Conservation (phyloP, 2,329 filamentous ascomycete genomes). For the Cryphonectria parasitica region DNA sequence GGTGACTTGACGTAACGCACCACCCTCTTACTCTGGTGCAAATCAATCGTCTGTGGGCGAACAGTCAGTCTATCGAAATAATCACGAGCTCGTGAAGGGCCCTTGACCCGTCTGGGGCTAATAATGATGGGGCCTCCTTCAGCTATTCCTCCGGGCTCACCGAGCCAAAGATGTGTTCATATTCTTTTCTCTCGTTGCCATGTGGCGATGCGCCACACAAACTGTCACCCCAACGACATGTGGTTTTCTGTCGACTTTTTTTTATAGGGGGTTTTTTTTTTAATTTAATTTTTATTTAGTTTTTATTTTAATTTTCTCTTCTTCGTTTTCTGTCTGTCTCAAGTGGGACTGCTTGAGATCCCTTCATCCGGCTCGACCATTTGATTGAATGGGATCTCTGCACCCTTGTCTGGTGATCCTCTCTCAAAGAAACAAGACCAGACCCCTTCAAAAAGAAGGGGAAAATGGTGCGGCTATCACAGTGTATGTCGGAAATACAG, state of each 20-base stretch:
- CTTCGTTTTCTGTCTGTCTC: not conserved
- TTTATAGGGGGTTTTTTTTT: too few species aligned
- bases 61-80: conserved; percentile 1
- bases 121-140: not conserved
- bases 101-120: conserved; percentile 13
- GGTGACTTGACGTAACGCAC: not conserved
- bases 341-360: not conserved
- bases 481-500: not conserved
- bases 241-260: not conserved
- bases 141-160: conserved; percentile 14
- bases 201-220: not conserved
- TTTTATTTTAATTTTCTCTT: too few species aligned
- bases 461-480: not conserved
- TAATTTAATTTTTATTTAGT: not conserved
- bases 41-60: conserved; percentile 4
- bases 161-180: not conserved
- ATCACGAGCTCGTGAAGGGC: not conserved
- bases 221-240: not conserved
- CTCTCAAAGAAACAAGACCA: not conserved
- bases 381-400: not conserved
- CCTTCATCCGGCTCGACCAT: not conserved
- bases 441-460: too few species aligned
- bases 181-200: not conserved
- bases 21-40: not conserved
- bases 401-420: not conserved